Evolutionary conservation across 805 yeast species (phyloP).

Genomic region (Wickerhamomyces bisporus): DNA sequence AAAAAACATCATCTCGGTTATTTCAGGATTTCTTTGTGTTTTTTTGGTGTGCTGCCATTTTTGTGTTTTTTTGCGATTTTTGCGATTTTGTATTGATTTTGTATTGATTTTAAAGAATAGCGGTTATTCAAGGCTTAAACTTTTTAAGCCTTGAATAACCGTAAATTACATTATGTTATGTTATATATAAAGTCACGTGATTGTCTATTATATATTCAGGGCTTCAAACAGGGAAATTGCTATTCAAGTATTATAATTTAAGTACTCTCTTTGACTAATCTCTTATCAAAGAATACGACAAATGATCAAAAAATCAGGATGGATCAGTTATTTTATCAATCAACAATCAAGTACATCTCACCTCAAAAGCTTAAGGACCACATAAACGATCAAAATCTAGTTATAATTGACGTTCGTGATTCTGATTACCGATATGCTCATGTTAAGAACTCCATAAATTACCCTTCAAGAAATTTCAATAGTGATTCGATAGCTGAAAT

Average conservation of each 20-base stretch:
- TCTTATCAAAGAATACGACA: no score
- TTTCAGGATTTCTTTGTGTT: no score
- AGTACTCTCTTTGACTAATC: no score
- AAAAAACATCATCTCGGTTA: no score
- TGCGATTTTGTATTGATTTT: no score
- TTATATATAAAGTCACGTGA: no score
- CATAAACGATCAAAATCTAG: neutral
- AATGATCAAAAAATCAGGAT: no score
- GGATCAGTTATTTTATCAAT: neutral
- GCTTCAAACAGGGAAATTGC: no score
- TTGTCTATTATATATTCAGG: no score
- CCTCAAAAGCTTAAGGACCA: neutral
- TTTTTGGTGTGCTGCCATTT: no score
- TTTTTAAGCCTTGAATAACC: neutral
- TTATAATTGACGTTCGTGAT: slow-evolving; percentile 20
- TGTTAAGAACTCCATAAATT: slow-evolving; percentile 9
- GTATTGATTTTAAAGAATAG: neutral
- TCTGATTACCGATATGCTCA: slow-evolving; percentile 10
- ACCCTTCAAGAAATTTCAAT: slow-evolving; percentile 11
- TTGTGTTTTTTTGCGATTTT: no score
- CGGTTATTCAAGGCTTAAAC: neutral
- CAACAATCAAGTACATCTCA: neutral
- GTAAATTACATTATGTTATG: neutral
- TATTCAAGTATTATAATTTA: no score
- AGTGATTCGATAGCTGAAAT: neutral